phyloP scores from a whole-genome alignment of 177 flowering plant genomes.

The Tripterygium wilfordii region DNA sequence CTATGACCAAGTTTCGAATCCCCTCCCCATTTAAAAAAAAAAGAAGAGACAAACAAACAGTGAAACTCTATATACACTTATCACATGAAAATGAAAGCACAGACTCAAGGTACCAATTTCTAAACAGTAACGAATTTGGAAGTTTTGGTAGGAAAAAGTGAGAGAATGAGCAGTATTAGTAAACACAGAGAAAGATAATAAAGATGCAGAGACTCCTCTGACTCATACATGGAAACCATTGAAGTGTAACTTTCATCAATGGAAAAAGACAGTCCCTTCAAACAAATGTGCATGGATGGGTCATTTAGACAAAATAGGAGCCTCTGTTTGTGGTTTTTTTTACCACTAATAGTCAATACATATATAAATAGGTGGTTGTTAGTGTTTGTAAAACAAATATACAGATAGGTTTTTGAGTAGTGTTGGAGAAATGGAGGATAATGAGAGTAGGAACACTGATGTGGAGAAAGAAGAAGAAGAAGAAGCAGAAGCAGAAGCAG shows the following conservation, averaged over 20 bases:
- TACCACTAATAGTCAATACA: not conserved
- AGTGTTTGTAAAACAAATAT: not conserved
- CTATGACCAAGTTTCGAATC: too few species aligned
- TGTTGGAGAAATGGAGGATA: conserved; percentile 5
- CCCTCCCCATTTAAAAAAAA: too few species aligned
- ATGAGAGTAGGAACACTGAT: not conserved
- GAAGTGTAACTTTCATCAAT: conserved; percentile 16
- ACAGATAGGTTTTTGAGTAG: not conserved
- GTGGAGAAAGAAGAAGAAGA: not conserved
- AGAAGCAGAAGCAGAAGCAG: conserved; percentile 7
- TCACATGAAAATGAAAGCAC: too few species aligned
- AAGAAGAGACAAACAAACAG: too few species aligned
- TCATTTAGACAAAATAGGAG: conserved; percentile 10
- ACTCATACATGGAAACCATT: conserved; percentile 6
- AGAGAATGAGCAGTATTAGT: conserved; percentile 14
- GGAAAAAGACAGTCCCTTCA: conserved; percentile 11
- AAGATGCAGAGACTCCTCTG: not conserved
- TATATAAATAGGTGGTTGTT: not conserved
- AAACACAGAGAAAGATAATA: conserved; percentile 5
- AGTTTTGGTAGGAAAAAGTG: conserved; percentile 4
- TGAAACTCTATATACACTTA: too few species aligned
- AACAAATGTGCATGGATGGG: conserved; percentile 10
- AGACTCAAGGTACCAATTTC: too few species aligned
- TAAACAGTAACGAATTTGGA: conserved; percentile 21
- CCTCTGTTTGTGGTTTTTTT: not conserved